Evolutionary conservation across 768 basidiomycete species (phyloP).

Genomic region (Sarcodon sp.): DNA sequence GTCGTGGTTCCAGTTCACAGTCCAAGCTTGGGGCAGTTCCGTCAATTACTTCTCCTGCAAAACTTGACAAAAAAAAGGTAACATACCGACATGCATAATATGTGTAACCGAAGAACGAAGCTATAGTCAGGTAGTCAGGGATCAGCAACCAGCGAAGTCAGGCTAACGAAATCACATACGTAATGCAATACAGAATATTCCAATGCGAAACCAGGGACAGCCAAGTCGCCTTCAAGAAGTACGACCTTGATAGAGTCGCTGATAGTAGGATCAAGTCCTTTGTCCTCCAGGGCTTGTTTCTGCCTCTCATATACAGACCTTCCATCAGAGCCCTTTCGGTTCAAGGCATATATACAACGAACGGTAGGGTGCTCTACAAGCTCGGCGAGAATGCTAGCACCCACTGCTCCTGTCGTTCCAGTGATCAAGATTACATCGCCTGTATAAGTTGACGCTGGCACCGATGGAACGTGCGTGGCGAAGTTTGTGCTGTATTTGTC

Average conservation of each 20-base stretch:
- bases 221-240: slow-evolving; percentile 3
- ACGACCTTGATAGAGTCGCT: not conserved
- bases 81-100: slow-evolving; percentile 15
- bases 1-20: slow-evolving; percentile 20
- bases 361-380: slow-evolving; percentile 1
- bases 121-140: not conserved
- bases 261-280: not conserved
- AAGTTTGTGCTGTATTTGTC: not conserved
- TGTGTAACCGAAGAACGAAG: slow-evolving; percentile 9
- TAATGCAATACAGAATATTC: not conserved
- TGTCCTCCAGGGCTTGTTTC: not conserved
- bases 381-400: slow-evolving; percentile 3
- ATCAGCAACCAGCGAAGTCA: not conserved
- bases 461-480: not conserved
- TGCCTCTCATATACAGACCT: not conserved
- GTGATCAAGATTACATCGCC: slow-evolving; percentile 7
- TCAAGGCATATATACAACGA: slow-evolving; percentile 2
- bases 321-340: not conserved
- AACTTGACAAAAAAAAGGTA: too few relatives aligned
- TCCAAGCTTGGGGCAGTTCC: slow-evolving; percentile 16
- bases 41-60: not conserved
- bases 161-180: not conserved
- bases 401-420: slow-evolving; percentile 7
- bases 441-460: not conserved
- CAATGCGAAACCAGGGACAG: not conserved